These are phyloP conservation scores for Myxozyma melibiosi DNA, from an alignment of 805 yeast species.

Conservation along the genomic window DNA sequence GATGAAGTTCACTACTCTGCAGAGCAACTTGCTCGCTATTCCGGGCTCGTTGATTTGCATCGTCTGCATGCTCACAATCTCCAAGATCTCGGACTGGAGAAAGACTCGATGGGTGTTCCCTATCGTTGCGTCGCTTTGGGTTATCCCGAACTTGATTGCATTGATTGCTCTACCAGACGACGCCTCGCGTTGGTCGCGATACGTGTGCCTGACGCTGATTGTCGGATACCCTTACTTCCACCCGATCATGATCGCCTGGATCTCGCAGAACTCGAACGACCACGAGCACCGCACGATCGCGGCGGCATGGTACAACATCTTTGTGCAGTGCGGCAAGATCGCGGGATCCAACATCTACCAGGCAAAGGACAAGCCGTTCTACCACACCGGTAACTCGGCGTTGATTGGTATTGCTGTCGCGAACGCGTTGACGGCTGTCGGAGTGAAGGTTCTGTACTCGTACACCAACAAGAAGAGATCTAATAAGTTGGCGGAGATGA, in stretches of 20 bases:
- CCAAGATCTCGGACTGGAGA: conserved; percentile 27
- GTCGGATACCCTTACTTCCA: conserved; percentile 54
- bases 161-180: conserved; percentile 34
- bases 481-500: conserved; percentile 53
- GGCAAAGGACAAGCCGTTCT: conserved; percentile 58
- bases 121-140: conserved; percentile 26
- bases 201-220: conserved; percentile 34
- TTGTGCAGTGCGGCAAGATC: conserved; percentile 61
- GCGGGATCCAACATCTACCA: conserved; percentile 60
- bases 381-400: conserved; percentile 56
- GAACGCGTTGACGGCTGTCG: conserved; percentile 36
- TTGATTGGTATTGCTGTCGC: conserved; percentile 35
- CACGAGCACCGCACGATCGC: conserved; percentile 65
- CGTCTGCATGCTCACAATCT: conserved; percentile 36
- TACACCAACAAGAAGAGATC: conserved; percentile 44
- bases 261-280: conserved; percentile 62
- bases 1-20: conserved; percentile 55
- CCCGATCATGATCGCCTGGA: conserved; percentile 60
- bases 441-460: conserved; percentile 41
- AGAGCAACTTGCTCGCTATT: conserved; percentile 55
- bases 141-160: conserved; percentile 31
- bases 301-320: conserved; percentile 66
- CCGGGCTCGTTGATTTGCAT: conserved; percentile 46
- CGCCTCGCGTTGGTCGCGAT: conserved; percentile 31
- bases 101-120: conserved; percentile 30